Conservation (phyloP, 352 stramenopile species). For the Albugo candida region DNA sequence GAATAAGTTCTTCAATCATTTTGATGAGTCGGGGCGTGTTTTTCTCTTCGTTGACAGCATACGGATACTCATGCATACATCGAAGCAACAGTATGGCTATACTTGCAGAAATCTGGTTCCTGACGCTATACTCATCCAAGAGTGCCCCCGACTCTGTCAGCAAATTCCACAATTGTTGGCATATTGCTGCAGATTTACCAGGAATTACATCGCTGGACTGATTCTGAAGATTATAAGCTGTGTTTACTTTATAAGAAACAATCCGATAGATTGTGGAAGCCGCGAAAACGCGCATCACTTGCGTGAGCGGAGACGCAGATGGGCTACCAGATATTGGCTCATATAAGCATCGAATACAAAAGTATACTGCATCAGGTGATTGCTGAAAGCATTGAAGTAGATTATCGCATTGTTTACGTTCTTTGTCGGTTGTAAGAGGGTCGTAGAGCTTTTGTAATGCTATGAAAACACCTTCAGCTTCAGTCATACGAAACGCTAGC, state of each 20-base stretch:
- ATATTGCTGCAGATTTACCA: conserved; percentile 13
- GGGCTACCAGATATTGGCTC: conserved; percentile 12
- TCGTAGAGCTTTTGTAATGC: conserved; percentile 59
- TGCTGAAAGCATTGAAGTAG: conserved; percentile 55
- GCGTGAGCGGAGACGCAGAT: conserved; percentile 2
- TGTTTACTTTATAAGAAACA: conserved; percentile 48
- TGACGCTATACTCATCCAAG: conserved; percentile 32
- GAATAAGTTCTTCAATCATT: conserved; percentile 56
- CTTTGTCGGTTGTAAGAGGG: conserved; percentile 36
- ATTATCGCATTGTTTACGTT: conserved; percentile 47
- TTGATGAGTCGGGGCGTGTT: conserved; percentile 13
- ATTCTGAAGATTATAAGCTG: conserved; percentile 23
- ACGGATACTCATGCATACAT: conserved; percentile 39
- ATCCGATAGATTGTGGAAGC: conserved; percentile 54
- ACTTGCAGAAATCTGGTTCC: conserved; percentile 52
- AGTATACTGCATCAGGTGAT: conserved; percentile 35
- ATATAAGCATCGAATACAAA: conserved; percentile 32
- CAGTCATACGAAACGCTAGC: conserved; percentile 11
- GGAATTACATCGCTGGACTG: conserved; percentile 28
- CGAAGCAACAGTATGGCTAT: conserved; percentile 56
- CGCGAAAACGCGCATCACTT: conserved; percentile 38
- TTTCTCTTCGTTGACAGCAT: conserved; percentile 10
- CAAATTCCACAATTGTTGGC: conserved; percentile 58
- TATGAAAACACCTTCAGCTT: conserved; percentile 26
- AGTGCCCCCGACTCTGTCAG: conserved; percentile 28